Evolutionary conservation across 2,329 filamentous ascomycete genomes (phyloP), one percentile per base, ranked within the genome.

Genomic region (Alternaria hordeiaustralica): DNA sequence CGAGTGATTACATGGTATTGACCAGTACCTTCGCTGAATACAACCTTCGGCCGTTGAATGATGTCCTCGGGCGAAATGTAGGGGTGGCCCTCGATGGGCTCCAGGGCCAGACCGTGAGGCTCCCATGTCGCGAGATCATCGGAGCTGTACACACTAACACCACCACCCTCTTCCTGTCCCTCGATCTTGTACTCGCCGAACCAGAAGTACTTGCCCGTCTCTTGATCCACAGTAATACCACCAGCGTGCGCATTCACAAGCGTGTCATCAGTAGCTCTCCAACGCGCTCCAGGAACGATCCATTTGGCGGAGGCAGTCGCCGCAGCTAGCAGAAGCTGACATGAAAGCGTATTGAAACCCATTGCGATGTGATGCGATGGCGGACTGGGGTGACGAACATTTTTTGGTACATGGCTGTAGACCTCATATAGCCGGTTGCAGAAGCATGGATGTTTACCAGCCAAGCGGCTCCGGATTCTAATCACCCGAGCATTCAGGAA

Each of bases 181-280:
- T 89, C 75, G 11, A 83, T 78, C 77, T 90, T 90, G 78, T 88
- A 86, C 71, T 90, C 88, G 36, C 88, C 88, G 60, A 89, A 89
- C 82, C 84, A 85, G 77, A 84, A 89, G 73, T 88, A 90, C 63
- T 82, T 86, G 15, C 84, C 84, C 0, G 82, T 83, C 6, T 83
- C 81, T 43, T 84, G 75, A 44, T 89, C 86, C 0, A 86, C 73
- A 0, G 83, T 83, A 7, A 90, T 80, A 12, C 84, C 84, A 1
- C 88, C 88, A 2, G 88, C 88, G 71, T 90, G 88, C 1, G 87
- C 87, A 56, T 88, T 89, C 57, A 89, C 84, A 12, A 88, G 73
- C n/a, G 86, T 83, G 1, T 87, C 87, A 3, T 87, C 82, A 0
- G 86, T 90, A 66, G 89, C 88, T 18, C 78, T 82, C 88, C 88